Base-by-base conservation (phyloP, 176 grass and related monocot genomes). In the Zizania latifolia region DNA sequence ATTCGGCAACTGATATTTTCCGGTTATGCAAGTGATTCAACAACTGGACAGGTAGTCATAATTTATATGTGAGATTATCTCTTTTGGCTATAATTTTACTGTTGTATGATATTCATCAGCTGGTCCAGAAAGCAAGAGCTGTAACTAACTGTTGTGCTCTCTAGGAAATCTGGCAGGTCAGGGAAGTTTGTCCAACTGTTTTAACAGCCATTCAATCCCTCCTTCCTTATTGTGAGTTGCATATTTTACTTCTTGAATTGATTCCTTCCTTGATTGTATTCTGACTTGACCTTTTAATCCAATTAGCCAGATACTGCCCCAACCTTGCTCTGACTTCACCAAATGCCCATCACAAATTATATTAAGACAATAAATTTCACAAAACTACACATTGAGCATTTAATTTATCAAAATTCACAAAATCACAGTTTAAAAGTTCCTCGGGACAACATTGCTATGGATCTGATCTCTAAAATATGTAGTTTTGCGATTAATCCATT, bases 101-200 rank as follows among this genome's bases (percentile, higher is more conserved):
- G 21, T 48, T 56, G 37, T 43, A 53, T 29, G 6, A 68, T 86
- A 48, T 71, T 78, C 44, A 79, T 81, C 50, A 50, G 10, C 50
- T 74, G 12, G 37, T 75, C 22, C 4, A 74, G 82, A 68, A 70
- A 71, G 37, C 45, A 58, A 62, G 58, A 84, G 27, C 19, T 53
- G 64, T 43, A 81, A 56, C 21, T 72, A 85, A 2, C 29, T 75
- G 16, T 76, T 57, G 12, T 72, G 33, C 53, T 70, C 68, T 84
- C 81, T 76, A 99, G 95, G 95, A 94, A 78, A 76, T 99, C 71
- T 87, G 84, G 84, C 89, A 94, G 72, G 86, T 99, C 72, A 99
- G 92, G 83, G 95, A 99, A 92, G 95, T 99, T 61, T 99, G 91
- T 81, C 95, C 95, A 64, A 88, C 87, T 58, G 68, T 99, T 65